Evolutionary conservation across 192 early-diverging fungal species (phyloP), one percentile per base, ranked within the genome.

Genomic region (Geranomyces michiganensis): DNA sequence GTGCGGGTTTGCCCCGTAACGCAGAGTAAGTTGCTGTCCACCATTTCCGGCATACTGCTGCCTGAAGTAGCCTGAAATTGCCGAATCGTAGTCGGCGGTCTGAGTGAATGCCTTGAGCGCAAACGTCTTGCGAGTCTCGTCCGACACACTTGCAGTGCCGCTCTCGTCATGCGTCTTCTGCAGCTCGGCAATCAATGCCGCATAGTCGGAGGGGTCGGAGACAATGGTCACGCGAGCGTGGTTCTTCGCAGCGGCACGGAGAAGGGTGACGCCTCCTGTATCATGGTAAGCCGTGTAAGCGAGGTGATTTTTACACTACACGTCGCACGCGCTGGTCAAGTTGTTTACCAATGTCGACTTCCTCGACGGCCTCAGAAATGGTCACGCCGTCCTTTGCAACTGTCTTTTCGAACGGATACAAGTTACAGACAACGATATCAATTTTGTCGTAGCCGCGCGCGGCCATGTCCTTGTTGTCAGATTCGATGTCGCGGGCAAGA

Each of bases 211-310:
- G 55, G 97, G 96, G 78, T 99, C 97, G 48, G 91, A 92, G 36
- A 96, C 76, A 51, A 99, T 90, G 64, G 92, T 90, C 29, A 98
- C 96, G 44, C 97, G 91, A 29, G 89, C 91, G 78, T 98, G 96
- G 84, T 99, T 99, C 90, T 99, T 99, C 66, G 97, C 97, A 71
- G 97, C 97, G 58, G 97, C 97, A 71, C 97, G 92, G 62, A 98
- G 84, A 60, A 99, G 87, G 30, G 97, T 98, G 22, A 99, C 97
- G 76, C 97, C 97, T 73, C 96, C 90, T 91, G 46, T 24, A 14
- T 19, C 46, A 47, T 47, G 12, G 19, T 19, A n/a, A n/a, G n/a
- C n/a, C 56, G 56, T 21, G 27, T 13, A 14, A 58, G 27, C 17
- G 56, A 29, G 56, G 14, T 14, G 9, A 26, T 29, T 14, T 29